A percentile compares a stretch with the other conserved stretches of the same genome.
phyloP scores from a whole-genome alignment of 768 basidiomycete genomes.

The Boletus bicolor region DNA sequence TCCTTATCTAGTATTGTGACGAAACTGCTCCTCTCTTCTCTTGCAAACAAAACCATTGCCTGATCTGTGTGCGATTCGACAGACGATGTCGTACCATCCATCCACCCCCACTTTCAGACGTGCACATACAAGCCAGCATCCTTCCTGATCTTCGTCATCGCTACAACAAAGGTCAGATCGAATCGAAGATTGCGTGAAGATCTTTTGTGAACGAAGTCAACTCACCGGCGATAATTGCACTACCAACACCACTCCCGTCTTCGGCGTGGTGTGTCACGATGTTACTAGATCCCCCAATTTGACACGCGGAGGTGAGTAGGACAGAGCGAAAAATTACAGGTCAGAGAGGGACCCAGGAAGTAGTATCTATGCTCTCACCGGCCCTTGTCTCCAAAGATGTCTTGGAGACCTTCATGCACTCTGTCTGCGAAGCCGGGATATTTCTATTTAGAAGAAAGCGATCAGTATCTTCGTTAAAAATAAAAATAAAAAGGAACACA shows the following conservation, averaged over 20 bases:
- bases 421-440: slow-evolving; percentile 94
- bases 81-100: not conserved
- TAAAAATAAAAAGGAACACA: not conserved
- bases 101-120: slow-evolving; percentile 33
- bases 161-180: slow-evolving; percentile 36
- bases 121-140: slow-evolving; percentile 56
- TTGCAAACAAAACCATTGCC: not conserved
- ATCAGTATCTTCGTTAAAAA: not conserved
- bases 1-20: slow-evolving; percentile 3
- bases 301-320: slow-evolving; percentile 49
- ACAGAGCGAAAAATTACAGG: slow-evolving; percentile 19
- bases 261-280: slow-evolving; percentile 38
- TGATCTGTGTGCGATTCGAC: not conserved
- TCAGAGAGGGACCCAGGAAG: not conserved
- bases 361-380: slow-evolving; percentile 47
- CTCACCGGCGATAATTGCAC: slow-evolving; percentile 89
- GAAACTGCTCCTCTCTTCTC: not conserved
- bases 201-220: slow-evolving; percentile 3
- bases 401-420: slow-evolving; percentile 87
- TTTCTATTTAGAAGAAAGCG: slow-evolving; percentile 56
- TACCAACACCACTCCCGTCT: slow-evolving; percentile 84
- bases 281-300: slow-evolving; percentile 54
- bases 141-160: slow-evolving; percentile 86
- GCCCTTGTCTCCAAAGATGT: slow-evolving; percentile 96
- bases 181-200: not conserved